phyloP scores from a whole-genome alignment of 768 basidiomycete genomes.

The Pleurotus ostreatus region DNA sequence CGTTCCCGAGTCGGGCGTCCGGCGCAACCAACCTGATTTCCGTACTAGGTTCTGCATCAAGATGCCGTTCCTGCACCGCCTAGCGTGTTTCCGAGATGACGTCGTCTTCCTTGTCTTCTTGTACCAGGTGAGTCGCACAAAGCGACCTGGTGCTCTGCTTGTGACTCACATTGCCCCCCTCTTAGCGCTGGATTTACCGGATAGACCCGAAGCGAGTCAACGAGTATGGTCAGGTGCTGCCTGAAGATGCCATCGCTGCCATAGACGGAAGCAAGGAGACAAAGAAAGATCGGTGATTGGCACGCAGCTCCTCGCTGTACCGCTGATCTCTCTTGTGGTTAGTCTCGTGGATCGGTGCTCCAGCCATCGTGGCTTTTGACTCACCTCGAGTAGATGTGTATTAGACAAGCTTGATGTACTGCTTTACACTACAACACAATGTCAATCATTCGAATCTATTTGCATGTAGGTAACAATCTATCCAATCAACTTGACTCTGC shows the following conservation, averaged over 20 bases:
- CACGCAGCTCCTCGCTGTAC: not conserved
- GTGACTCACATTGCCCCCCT: constrained; percentile 14
- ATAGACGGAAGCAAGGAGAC: constrained; percentile 41
- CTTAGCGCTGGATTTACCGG: constrained; percentile 94
- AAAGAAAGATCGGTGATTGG: constrained; percentile 45
- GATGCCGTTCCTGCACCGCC: constrained; percentile 80
- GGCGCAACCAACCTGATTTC: constrained; percentile 12
- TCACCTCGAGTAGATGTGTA: not conserved
- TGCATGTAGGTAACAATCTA: too few species aligned
- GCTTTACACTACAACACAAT: too few species aligned
- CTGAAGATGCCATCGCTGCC: constrained; percentile 38
- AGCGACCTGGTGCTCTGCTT: not conserved
- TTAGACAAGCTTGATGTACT: too few species aligned
- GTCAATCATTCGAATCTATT: too few species aligned
- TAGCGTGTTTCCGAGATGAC: constrained; percentile 89
- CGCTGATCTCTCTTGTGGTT: not conserved
- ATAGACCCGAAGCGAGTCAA: constrained; percentile 93
- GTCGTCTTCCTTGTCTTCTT: constrained; percentile 89
- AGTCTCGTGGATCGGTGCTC: constrained; percentile 2
- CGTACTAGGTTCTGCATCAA: constrained; percentile 80
- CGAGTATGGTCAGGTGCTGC: constrained; percentile 89
- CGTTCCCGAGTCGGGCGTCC: constrained; percentile 9
- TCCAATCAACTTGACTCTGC: too few species aligned
- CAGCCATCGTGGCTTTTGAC: constrained; percentile 2
- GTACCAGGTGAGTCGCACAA: constrained; percentile 67